phyloP scores from a whole-genome alignment of 2,329 filamentous ascomycete genomes.

The Penicillium concentricum region DNA sequence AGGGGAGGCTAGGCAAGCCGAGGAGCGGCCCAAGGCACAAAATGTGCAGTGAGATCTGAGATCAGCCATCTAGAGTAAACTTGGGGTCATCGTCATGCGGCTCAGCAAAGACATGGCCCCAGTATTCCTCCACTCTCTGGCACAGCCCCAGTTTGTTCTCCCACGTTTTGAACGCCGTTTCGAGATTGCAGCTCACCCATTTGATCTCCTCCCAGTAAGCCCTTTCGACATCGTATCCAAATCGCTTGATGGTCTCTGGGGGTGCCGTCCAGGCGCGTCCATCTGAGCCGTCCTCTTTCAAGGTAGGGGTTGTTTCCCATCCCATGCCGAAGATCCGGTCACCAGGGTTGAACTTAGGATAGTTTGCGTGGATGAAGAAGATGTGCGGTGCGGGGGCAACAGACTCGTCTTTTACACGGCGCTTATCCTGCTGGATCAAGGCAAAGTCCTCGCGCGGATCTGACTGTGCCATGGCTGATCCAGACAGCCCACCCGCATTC shows the following conservation, averaged over 20 bases:
- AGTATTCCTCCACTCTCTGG: slow-evolving; percentile 33
- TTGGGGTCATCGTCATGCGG: slow-evolving; percentile 34
- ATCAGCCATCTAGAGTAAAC: slow-evolving; percentile 27
- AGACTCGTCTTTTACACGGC: slow-evolving; percentile 34
- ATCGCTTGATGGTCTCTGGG: slow-evolving; percentile 32
- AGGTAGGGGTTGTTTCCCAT: slow-evolving; percentile 39
- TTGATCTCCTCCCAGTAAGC: slow-evolving; percentile 44
- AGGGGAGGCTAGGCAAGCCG: neutral
- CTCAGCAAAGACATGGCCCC: slow-evolving; percentile 36
- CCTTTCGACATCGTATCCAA: slow-evolving; percentile 42
- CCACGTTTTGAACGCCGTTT: slow-evolving; percentile 37
- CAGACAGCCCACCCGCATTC: slow-evolving; percentile 27
- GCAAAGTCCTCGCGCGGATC: slow-evolving; percentile 41
- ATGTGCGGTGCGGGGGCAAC: slow-evolving; percentile 33
- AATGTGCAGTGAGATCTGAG: neutral
- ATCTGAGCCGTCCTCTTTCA: slow-evolving; percentile 36
- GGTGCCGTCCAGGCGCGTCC: slow-evolving; percentile 39
- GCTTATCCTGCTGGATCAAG: slow-evolving; percentile 32
- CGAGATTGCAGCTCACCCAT: slow-evolving; percentile 40
- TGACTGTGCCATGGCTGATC: slow-evolving; percentile 40
- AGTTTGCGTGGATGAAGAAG: slow-evolving; percentile 44
- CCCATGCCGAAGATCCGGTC: slow-evolving; percentile 39
- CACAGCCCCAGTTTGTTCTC: slow-evolving; percentile 32
- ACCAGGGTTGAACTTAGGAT: slow-evolving; percentile 44
- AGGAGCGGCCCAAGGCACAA: neutral